These are phyloP conservation scores for Candida manassasensis DNA, from an alignment of 805 yeast genomes.

Conservation along the genomic window DNA sequence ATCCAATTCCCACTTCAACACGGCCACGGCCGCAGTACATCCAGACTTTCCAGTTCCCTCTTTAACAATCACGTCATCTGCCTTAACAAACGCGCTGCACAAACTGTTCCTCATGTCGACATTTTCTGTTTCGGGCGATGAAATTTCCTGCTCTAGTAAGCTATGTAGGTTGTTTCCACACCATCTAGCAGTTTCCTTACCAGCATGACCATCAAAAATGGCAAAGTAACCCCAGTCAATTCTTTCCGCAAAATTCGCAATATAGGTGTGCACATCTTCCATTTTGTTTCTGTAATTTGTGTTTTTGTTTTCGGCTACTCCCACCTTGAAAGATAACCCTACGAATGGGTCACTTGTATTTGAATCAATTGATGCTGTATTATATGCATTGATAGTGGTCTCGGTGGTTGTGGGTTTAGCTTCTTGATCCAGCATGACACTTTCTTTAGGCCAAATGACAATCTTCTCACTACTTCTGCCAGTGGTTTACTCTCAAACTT, in stretches of 20 bases:
- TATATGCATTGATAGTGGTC: background rate
- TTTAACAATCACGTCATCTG: constrained; percentile 63
- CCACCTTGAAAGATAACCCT: constrained; percentile 72
- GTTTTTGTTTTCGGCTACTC: constrained; percentile 89
- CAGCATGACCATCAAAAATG: constrained; percentile 96
- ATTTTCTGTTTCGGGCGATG: constrained; percentile 23
- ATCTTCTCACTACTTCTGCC: too few relatives aligned
- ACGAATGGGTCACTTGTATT: constrained; percentile 39
- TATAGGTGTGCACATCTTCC: constrained; percentile 96
- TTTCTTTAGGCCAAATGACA: too few relatives aligned
- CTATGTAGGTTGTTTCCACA: constrained; percentile 84
- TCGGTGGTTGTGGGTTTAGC: background rate
- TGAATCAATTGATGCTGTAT: background rate
- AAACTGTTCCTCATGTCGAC: constrained; percentile 61
- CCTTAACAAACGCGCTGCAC: constrained; percentile 64
- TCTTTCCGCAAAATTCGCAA: constrained; percentile 87
- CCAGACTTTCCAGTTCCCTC: constrained; percentile 75
- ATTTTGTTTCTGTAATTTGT: constrained; percentile 74
- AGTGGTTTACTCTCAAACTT: too few relatives aligned
- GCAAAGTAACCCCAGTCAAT: constrained; percentile 95
- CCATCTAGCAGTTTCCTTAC: constrained; percentile 88
- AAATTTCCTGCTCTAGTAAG: constrained; percentile 54
- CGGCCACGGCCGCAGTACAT: constrained; percentile 92
- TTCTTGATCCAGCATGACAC: background rate
- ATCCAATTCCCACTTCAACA: constrained; percentile 70